Evolutionary conservation across 345 rosid genomes (phyloP), one percentile per base, ranked within the genome.

Genomic region (Sisymbrium irio): DNA sequence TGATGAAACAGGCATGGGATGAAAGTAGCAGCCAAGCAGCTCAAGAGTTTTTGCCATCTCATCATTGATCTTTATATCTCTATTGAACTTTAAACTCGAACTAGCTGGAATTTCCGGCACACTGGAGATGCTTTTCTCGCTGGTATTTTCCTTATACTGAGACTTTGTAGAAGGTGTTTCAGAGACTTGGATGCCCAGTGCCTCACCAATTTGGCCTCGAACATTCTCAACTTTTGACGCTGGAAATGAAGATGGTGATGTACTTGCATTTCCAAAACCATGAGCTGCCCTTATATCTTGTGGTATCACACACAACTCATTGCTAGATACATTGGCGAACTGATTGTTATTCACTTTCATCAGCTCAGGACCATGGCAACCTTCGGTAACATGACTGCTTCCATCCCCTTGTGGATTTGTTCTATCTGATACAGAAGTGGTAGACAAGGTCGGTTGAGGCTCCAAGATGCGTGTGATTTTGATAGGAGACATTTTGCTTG

Each of bases 1-100:
- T 20, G 88, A 79, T 65, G 80, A 72, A 79, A 89, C 63, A 37
- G 90, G 96, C 77, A 75, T 49, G 32, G 87, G 96, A 63, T 86
- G 96, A 62, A 83, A 75, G 83, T 95, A 95, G 83, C 96, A 83
- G 72, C 99, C 99, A 50, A 86, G 77, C 71, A 86, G 78, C 50
- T 85, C 83, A 80, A 73, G 58, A 61, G 44, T 74, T 62, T 82
- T 83, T 41, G 76, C 76, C 56, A 88, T 79, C 62, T 89, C 86
- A 80, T 74, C 78, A 57, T 69, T 65, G 66, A 73, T 39, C 72
- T 79, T 82, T 62, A 84, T 33, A 79, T 75, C 77, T 65, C 72
- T 71, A 65, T 67, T 71, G 39, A 22, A 76, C 71, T 80, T 84
- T 39, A 70, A 33, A 73, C 70, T 81, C 50, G 76, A 77, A 60